Base-by-base conservation (phyloP, 768 basidiomycete genomes). In the Suillus subaureus region DNA sequence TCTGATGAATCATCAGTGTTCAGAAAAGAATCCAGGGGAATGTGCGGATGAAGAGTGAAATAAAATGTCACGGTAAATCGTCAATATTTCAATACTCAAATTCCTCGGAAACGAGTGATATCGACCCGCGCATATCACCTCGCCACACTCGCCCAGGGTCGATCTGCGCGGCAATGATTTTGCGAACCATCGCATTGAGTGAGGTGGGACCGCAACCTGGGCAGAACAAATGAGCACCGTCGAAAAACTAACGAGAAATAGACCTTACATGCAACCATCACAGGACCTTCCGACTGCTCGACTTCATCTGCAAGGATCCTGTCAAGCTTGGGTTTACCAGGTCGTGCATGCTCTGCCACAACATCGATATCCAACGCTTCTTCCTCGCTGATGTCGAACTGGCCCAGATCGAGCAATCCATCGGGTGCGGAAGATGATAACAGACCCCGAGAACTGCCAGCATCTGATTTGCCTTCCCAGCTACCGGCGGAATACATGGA, bases 191-290 rank as follows among this genome's bases (percentile, higher is more conserved):
- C 6, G 84, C 87, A 72, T 91, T 89, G 61, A 93, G 80, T 8
- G 89, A 86, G 0, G 82, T 80, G 0, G 92, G 92, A 1, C 92
- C 92, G 70, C 92, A 93, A 69, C 88, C 90, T 90, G 67, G 26
- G n/a, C 60, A 45, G 11, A 43, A 42, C 12, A 64, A 5, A 40
- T 18, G 23, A 54, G 51, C 28, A 39, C 45, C 40, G 52, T 52
- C 16, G 4, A 33, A 56, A 16, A 28, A 13, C 69, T 28, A 75
- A 55, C 21, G 12, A 39, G 3, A 42, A 7, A 42, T 45, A 39
- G 37, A 15, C 84, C 90, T 80, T 70, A 91, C 91, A 91, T 15
- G 87, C 89, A 56, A 93, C 91, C 54, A 88, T 79, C 64, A 90
- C 72, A 15, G 84, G 79, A 21, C 89, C 89, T 66, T 76, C 70